Base-by-base conservation (phyloP, 2,329 filamentous ascomycete species). In the Cladosporium sp. region DNA sequence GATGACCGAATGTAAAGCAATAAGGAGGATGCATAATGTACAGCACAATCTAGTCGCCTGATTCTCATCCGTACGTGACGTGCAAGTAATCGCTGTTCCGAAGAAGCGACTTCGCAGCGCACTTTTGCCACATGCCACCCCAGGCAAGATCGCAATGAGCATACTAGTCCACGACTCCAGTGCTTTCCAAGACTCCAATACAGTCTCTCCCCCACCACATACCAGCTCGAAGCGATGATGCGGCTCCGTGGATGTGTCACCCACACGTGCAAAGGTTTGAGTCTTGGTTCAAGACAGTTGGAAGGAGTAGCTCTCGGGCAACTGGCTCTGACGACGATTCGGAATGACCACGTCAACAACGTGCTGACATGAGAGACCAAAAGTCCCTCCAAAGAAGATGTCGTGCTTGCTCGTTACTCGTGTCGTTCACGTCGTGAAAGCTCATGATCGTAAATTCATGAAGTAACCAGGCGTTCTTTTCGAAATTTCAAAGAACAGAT, bases 361-460 rank as follows among this genome's bases (percentile, higher is more conserved):
- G 21, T 47, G 8, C 41, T 47, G 8, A 8, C 8, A 47, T 47
- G 18, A 5, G 18, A 21, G 41, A 47, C n/a, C n/a, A 2, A 47
- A 47, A n/a, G 10, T 47, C 41, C 8, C 3, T 47, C n/a, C n/a
- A 4, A 47, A 12, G 24, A 24, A 5, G n/a, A 8, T 3, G 41
- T 47, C 41, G 52, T 55, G 28, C 18, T 34, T 30, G 18, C 52
- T 34, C 24, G 15, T 54, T 54, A 32, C 15, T 28, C 26, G 26
- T 32, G 14, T 54, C 51, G 51, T 54, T 18, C 12, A 30, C 32
- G 7, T 55, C 28, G 52, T 55, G 26, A 55, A 21, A 32, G 18
- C n/a, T 55, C 52, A 30, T 55, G 52, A 55, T 55, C 52, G 28
- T 55, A 18, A 30, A n/a, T 55, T n/a, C 28, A 30, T 55, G 26